phyloP scores from a whole-genome alignment of 2,329 filamentous ascomycete genomes.

The Xylariaceae sp. region DNA sequence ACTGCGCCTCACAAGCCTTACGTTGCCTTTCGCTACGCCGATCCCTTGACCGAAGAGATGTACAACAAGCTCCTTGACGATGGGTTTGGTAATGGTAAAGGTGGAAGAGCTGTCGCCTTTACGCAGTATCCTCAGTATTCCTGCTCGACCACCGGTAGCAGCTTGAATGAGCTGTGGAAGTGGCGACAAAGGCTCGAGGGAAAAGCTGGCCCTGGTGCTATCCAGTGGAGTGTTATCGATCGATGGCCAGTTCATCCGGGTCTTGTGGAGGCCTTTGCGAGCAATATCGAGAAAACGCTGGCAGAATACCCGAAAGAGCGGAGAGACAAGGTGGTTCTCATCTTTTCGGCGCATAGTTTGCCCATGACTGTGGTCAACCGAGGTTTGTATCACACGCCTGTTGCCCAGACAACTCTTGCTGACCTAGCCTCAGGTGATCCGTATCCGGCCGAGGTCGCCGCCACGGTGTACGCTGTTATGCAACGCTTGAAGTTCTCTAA shows the following conservation, averaged over 20 bases:
- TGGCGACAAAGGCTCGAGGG: conserved; percentile 87
- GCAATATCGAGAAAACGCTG: conserved; percentile 83
- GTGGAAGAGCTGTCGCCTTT: conserved; percentile 92
- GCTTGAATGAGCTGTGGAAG: conserved; percentile 95
- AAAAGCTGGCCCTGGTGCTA: conserved; percentile 63
- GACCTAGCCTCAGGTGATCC: conserved; percentile 62
- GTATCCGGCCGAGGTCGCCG: conserved; percentile 91
- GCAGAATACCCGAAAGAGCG: conserved; percentile 77
- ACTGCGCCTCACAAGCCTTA: conserved; percentile 97
- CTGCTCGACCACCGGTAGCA: conserved; percentile 94
- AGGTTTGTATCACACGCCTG: conserved; percentile 43
- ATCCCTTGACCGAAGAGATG: conserved; percentile 90
- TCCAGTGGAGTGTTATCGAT: conserved; percentile 96
- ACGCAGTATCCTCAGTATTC: conserved; percentile 99
- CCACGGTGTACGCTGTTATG: conserved; percentile 97
- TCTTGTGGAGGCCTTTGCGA: conserved; percentile 84
- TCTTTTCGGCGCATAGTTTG: conserved; percentile 93
- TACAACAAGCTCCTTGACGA: conserved; percentile 78
- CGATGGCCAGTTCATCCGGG: conserved; percentile 92
- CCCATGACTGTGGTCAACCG: conserved; percentile 97
- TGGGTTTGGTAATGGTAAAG: conserved; percentile 82
- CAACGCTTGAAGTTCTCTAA: conserved; percentile 80
- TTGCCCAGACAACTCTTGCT: conserved; percentile 19
- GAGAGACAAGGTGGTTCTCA: conserved; percentile 72
- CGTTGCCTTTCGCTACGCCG: conserved; percentile 91